Evolutionary conservation across 345 rosid genomes (phyloP).

Genomic region (Triadica sebifera): DNA sequence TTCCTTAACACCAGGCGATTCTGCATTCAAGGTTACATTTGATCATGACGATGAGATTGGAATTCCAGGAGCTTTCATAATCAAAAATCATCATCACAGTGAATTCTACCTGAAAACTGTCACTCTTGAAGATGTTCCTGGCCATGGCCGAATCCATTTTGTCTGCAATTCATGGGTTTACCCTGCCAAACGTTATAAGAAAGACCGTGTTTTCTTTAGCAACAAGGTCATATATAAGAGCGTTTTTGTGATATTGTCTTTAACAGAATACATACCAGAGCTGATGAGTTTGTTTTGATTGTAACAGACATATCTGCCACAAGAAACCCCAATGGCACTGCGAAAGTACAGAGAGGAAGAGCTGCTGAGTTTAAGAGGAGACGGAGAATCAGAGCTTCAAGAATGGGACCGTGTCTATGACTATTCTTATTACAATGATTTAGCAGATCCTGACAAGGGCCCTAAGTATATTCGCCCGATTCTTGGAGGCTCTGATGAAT

Average conservation of each 20-base stretch:
- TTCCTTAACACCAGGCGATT: slow-evolving; percentile 31
- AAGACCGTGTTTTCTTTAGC: slow-evolving; percentile 40
- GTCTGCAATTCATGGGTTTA: slow-evolving; percentile 55
- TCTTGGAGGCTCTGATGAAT: slow-evolving; percentile 44
- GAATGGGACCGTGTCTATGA: slow-evolving; percentile 50
- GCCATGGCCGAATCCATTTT: slow-evolving; percentile 39
- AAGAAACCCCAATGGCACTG: slow-evolving; percentile 38
- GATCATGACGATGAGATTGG: slow-evolving; percentile 39
- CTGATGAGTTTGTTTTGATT: background rate
- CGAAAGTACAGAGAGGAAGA: slow-evolving; percentile 43
- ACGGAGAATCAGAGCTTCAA: slow-evolving; percentile 37
- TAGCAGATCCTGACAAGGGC: slow-evolving; percentile 44
- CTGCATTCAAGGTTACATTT: slow-evolving; percentile 33
- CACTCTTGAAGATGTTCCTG: slow-evolving; percentile 44
- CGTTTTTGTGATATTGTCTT: background rate
- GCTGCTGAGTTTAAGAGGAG: slow-evolving; percentile 37
- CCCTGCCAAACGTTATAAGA: slow-evolving; percentile 31
- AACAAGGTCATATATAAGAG: slow-evolving; percentile 35
- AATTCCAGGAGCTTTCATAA: slow-evolving; percentile 40
- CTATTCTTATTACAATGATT: slow-evolving; percentile 44
- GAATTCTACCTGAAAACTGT: slow-evolving; percentile 44
- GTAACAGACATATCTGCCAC: slow-evolving; percentile 36
- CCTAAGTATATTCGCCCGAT: slow-evolving; percentile 31
- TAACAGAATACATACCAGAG: background rate
- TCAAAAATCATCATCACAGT: slow-evolving; percentile 40